These are phyloP conservation scores for Eimeria falciformis DNA, from an alignment of 169 alveolate species.

Conservation along the genomic window DNA sequence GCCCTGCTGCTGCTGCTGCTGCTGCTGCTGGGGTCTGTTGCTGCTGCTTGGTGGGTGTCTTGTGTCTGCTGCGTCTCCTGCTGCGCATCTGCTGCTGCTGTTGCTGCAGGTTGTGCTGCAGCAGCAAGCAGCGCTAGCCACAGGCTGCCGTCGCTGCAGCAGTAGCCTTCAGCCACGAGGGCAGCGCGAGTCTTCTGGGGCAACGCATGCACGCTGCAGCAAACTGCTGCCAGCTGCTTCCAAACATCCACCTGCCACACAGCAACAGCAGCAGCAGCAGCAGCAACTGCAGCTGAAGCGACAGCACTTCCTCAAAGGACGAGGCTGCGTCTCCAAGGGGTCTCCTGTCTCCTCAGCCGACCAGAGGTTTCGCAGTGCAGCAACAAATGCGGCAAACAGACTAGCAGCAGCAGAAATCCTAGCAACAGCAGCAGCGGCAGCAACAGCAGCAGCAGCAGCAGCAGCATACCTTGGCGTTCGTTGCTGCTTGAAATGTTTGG, in stretches of 20 bases:
- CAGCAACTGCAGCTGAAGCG: too few relatives aligned
- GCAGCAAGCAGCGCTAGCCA: slow-evolving; percentile 8
- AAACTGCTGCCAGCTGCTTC: not conserved
- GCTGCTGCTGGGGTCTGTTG: too few relatives aligned
- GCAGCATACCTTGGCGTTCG: not conserved
- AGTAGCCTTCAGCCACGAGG: not conserved
- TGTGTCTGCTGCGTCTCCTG: not conserved
- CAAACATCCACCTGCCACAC: not conserved
- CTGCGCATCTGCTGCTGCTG: slow-evolving; percentile 1
- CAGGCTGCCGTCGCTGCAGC: not conserved
- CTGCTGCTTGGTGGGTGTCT: too few relatives aligned
- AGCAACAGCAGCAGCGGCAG: not conserved
- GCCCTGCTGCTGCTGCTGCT: not conserved
- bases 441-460: not conserved
- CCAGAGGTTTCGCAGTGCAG: too few relatives aligned
- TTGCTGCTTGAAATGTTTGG: too few relatives aligned
- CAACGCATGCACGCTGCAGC: not conserved
- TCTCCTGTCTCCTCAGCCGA: too few relatives aligned
- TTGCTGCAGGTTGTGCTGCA: not conserved
- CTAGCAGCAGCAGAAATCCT: not conserved
- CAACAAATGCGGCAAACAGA: not conserved
- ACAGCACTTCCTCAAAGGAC: too few relatives aligned
- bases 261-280: not conserved
- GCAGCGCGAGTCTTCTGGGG: not conserved
- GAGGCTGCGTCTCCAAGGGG: too few relatives aligned